phyloP scores from a whole-genome alignment of 2,329 filamentous ascomycete genomes.

The Claviceps sp. region DNA sequence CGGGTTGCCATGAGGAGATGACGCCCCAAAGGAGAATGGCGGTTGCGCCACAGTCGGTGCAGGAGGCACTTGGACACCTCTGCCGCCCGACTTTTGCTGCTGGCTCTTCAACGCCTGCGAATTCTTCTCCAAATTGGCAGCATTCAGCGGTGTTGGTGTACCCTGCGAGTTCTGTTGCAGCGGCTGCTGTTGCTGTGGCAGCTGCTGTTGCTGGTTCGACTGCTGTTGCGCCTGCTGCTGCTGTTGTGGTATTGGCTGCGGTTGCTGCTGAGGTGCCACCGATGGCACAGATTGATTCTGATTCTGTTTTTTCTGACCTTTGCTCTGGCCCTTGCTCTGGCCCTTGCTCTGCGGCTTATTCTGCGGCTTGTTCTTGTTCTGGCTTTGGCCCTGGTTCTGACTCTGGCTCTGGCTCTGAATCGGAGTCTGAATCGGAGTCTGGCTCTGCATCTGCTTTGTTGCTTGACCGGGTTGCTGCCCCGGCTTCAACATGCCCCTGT shows the following conservation, averaged over 20 bases:
- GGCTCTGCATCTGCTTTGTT: slow-evolving; percentile 5
- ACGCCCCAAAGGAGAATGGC: slow-evolving; percentile 40
- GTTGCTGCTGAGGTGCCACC: slow-evolving; percentile 12
- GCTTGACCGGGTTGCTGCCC: slow-evolving; percentile 13
- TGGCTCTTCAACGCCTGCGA: slow-evolving; percentile 30
- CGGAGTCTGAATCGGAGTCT: no score
- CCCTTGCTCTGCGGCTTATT: no score
- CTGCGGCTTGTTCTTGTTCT: no score
- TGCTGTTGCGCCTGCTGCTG: slow-evolving; percentile 16
- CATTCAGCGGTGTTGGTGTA: slow-evolving; percentile 24
- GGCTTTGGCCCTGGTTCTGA: no score
- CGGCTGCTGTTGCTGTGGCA: slow-evolving; percentile 12
- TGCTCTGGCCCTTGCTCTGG: no score
- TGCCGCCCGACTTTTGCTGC: slow-evolving; percentile 24
- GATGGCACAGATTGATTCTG: slow-evolving; percentile 13
- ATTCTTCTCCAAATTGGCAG: slow-evolving; percentile 39
- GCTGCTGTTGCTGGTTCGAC: slow-evolving; percentile 11
- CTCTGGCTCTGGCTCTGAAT: no score
- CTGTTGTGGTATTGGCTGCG: slow-evolving; percentile 15
- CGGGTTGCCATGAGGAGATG: slow-evolving; percentile 47
- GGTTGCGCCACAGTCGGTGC: slow-evolving; percentile 45
- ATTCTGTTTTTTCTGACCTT: background rate
- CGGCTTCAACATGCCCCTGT: slow-evolving; percentile 14
- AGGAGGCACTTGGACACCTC: slow-evolving; percentile 35
- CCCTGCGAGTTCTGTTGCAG: slow-evolving; percentile 14